Percentiles rank a stretch among this genome's conserved stretches.
phyloP scores from a whole-genome alignment of 768 basidiomycete genomes.

The Wakefieldia striispora region DNA sequence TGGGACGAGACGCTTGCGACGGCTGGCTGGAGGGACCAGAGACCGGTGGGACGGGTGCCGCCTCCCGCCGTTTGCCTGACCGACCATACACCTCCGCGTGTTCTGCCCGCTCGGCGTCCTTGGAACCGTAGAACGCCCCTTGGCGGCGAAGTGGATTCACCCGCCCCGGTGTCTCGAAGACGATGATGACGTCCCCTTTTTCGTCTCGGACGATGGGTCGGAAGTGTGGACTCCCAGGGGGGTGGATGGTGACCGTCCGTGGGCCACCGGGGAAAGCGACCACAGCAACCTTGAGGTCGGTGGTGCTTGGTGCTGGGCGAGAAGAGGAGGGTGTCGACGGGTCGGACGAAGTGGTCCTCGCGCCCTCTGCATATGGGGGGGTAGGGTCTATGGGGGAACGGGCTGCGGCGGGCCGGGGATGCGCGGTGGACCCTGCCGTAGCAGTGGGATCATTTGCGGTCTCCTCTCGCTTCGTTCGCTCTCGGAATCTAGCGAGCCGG shows the following conservation, averaged over 20 bases:
- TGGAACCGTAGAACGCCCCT: slow-evolving; percentile 19
- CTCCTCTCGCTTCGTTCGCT: slow-evolving; percentile 10
- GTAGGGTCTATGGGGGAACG: neutral
- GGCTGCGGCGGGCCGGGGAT: too few species aligned
- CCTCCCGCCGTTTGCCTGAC: too few species aligned
- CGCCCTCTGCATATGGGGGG: neutral
- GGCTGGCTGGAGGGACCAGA: too few species aligned
- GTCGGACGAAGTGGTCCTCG: too few species aligned
- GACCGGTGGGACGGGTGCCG: too few species aligned
- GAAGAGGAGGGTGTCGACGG: too few species aligned
- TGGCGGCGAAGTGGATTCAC: slow-evolving; percentile 17
- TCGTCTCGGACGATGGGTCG: slow-evolving; percentile 17
- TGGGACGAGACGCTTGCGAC: too few species aligned
- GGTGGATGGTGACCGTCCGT: slow-evolving; percentile 23
- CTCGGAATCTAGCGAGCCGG: slow-evolving; percentile 3
- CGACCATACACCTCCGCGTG: too few species aligned
- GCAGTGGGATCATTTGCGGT: neutral
- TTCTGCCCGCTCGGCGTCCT: slow-evolving; percentile 2
- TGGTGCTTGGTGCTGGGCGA: too few species aligned
- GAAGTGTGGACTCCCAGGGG: slow-evolving; percentile 10
- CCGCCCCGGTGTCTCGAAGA: neutral
- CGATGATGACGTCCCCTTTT: slow-evolving; percentile 12
- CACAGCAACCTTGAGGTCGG: neutral
- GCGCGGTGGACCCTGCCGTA: too few species aligned
- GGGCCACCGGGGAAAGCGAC: slow-evolving; percentile 22